Evolutionary conservation across 352 stramenopile species (phyloP).

Genomic region (Phytophthora rubi): DNA sequence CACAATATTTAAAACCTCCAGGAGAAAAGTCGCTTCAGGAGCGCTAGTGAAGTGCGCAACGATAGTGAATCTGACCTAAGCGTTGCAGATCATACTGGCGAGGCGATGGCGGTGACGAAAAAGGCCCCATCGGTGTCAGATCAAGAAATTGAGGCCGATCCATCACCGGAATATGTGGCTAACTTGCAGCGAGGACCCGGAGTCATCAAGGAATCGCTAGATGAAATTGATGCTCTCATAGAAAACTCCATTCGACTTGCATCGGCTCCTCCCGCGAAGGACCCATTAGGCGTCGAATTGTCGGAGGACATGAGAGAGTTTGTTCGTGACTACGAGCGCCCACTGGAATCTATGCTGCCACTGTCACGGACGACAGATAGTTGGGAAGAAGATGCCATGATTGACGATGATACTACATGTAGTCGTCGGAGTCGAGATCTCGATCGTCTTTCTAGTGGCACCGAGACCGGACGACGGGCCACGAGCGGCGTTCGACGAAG

Average conservation of each 20-base stretch:
- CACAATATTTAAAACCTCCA: conserved; percentile 6
- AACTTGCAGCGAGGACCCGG: conserved; percentile 46
- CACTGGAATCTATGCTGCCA: conserved; percentile 59
- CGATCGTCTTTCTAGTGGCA: conserved; percentile 25
- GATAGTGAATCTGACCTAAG: conserved; percentile 8
- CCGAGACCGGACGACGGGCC: conserved; percentile 13
- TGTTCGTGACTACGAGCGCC: conserved; percentile 53
- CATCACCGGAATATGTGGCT: conserved; percentile 40
- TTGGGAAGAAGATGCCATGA: conserved; percentile 55
- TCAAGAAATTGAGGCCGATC: conserved; percentile 27
- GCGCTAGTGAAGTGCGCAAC: not conserved
- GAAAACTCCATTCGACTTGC: conserved; percentile 35
- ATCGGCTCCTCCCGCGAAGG: conserved; percentile 9
- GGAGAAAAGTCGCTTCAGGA: conserved; percentile 38
- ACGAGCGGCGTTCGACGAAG: conserved; percentile 26
- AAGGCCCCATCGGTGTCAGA: conserved; percentile 22
- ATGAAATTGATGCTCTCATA: conserved; percentile 63
- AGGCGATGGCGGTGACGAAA: conserved; percentile 29
- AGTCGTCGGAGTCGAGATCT: conserved; percentile 35
- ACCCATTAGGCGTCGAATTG: conserved; percentile 23
- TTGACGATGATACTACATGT: conserved; percentile 34
- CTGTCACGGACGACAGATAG: conserved; percentile 67
- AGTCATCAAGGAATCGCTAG: conserved; percentile 50
- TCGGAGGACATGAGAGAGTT: conserved; percentile 48
- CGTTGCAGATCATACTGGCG: conserved; percentile 30